These are phyloP conservation scores for Diaporthe vaccinii DNA, from an alignment of 2,329 filamentous ascomycete species.

Conservation along the genomic window DNA sequence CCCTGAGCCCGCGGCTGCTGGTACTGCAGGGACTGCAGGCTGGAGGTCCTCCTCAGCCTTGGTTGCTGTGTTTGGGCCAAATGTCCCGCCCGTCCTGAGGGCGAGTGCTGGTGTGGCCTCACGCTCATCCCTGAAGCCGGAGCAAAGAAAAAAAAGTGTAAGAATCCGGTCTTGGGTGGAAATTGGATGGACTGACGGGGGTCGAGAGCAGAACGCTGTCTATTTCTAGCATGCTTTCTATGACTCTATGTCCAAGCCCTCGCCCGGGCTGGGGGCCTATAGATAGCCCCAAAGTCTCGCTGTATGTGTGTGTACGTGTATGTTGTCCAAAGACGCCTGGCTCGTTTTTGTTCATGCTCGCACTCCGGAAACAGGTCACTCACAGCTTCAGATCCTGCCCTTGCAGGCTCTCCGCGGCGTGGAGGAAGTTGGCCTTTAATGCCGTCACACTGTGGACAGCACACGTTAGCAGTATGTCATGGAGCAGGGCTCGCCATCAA, in stretches of 20 bases:
- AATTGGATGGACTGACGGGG: conserved; percentile 36
- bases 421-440: conserved; percentile 93
- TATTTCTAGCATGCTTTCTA: conserved; percentile 44
- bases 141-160: conserved; percentile 45
- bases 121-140: conserved; percentile 41
- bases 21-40: not conserved
- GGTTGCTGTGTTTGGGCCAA: conserved; percentile 40
- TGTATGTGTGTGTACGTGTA: conserved; percentile 14
- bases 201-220: conserved; percentile 44
- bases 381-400: conserved; percentile 85
- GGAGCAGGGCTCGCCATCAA: conserved; percentile 37
- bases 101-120: conserved; percentile 24
- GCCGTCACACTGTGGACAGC: conserved; percentile 79
- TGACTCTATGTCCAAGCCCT: conserved; percentile 36
- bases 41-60: conserved; percentile 42
- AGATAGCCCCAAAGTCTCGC: conserved; percentile 7
- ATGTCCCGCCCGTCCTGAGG: conserved; percentile 41
- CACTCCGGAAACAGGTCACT: conserved; percentile 61
- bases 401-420: conserved; percentile 72
- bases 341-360: conserved; percentile 32
- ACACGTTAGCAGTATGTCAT: not conserved
- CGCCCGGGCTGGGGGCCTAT: not conserved
- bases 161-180: conserved; percentile 51
- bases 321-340: conserved; percentile 27
- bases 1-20: conserved; percentile 31